phyloP scores from a whole-genome alignment of 768 basidiomycete genomes.

The Pulveroboletus sp. region DNA sequence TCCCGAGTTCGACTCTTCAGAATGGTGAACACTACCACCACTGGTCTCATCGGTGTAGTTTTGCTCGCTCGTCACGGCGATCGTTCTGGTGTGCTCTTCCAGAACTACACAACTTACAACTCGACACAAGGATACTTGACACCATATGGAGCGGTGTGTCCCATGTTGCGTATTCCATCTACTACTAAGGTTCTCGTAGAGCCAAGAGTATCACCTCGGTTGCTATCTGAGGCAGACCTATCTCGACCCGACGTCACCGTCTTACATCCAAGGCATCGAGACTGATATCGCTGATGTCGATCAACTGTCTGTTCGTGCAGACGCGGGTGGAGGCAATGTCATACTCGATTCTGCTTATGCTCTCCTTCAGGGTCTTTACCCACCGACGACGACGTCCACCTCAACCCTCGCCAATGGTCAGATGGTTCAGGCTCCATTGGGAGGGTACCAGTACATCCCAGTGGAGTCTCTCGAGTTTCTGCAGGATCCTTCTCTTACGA shows the following conservation, averaged over 20 bases:
- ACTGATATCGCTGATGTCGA: conserved; percentile 62
- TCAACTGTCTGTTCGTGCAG: conserved; percentile 70
- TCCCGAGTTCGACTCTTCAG: not conserved
- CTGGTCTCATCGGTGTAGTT: conserved; percentile 61
- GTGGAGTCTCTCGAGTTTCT: conserved; percentile 53
- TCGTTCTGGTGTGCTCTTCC: conserved; percentile 53
- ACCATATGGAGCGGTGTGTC: conserved; percentile 64
- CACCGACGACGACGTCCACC: conserved; percentile 60
- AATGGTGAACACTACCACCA: conserved; percentile 25
- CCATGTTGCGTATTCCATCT: not conserved
- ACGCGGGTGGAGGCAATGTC: conserved; percentile 73
- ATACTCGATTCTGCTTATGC: conserved; percentile 83
- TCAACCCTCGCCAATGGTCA: conserved; percentile 72
- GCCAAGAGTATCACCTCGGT: conserved; percentile 62
- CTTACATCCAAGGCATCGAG: conserved; percentile 63
- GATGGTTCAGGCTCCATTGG: conserved; percentile 66
- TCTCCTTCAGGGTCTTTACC: conserved; percentile 79
- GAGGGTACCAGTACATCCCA: conserved; percentile 83
- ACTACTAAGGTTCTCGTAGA: conserved; percentile 2
- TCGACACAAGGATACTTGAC: conserved; percentile 61
- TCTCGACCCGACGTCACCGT: conserved; percentile 55
- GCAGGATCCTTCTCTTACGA: conserved; percentile 60
- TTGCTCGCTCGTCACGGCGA: conserved; percentile 76
- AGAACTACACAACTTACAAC: conserved; percentile 69
- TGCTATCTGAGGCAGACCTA: conserved; percentile 55